These are phyloP conservation scores for Diutina mesorugosa DNA, from an alignment of 1,139 yeast genomes.

Conservation along the genomic window DNA sequence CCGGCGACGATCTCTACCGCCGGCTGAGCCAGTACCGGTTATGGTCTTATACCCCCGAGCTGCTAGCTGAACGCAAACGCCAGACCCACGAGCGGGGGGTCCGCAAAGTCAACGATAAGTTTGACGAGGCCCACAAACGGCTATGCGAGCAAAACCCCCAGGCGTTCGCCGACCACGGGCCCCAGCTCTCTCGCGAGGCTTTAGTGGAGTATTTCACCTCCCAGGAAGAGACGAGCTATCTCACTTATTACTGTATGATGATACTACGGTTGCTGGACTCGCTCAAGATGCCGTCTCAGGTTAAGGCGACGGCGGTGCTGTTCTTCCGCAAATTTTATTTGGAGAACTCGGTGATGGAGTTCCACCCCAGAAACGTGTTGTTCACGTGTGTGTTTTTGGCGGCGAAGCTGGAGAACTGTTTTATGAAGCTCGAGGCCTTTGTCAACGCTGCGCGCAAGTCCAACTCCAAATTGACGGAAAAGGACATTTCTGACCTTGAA, in stretches of 20 bases:
- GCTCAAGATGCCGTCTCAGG: conserved; percentile 36
- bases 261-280: conserved; percentile 41
- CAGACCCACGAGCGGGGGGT: conserved; percentile 43
- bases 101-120: conserved; percentile 23
- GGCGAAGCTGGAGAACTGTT: conserved; percentile 84
- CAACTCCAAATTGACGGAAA: conserved; percentile 44
- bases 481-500: conserved; percentile 65
- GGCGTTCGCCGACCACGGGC: conserved; percentile 16
- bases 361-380: conserved; percentile 73
- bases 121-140: conserved; percentile 13
- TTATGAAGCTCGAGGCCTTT: conserved; percentile 76
- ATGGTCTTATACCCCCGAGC: conserved; percentile 70
- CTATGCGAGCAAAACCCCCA: conserved; percentile 19
- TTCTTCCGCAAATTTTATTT: conserved; percentile 76
- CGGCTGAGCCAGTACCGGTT: conserved; percentile 70
- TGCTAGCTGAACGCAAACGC: conserved; percentile 33
- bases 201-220: conserved; percentile 36
- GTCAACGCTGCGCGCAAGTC: conserved; percentile 35
- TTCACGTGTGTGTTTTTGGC: conserved; percentile 84
- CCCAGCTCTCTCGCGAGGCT: conserved; percentile 18
- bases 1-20: conserved; percentile 78
- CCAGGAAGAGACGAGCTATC: conserved; percentile 60
- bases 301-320: conserved; percentile 70
- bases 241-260: conserved; percentile 60
- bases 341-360: conserved; percentile 69